These are phyloP conservation scores for Carpinus viminea DNA, from an alignment of 306 rosid species.

Conservation along the genomic window DNA sequence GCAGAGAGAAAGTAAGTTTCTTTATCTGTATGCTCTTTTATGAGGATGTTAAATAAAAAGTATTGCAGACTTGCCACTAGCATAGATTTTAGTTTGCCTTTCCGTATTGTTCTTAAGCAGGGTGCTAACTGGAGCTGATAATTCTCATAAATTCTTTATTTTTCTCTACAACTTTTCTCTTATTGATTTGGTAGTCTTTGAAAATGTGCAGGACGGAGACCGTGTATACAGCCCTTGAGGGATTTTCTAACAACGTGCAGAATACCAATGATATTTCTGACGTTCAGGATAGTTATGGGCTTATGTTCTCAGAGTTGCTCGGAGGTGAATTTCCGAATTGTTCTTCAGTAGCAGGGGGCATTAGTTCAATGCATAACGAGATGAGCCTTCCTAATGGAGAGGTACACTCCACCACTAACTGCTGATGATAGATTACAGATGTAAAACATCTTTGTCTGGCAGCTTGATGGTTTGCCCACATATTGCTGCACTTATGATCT, in stretches of 20 bases:
- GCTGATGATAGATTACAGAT: slow-evolving; percentile 22
- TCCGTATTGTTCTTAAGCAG: slow-evolving; percentile 8
- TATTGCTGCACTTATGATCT: background rate
- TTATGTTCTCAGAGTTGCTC: slow-evolving; percentile 86
- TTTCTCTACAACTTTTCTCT: slow-evolving; percentile 29
- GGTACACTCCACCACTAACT: slow-evolving; percentile 46
- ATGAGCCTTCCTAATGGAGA: slow-evolving; percentile 73
- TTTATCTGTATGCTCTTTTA: slow-evolving; percentile 10
- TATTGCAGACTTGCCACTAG: slow-evolving; percentile 12
- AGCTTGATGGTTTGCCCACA: slow-evolving; percentile 27
- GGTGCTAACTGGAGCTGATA: slow-evolving; percentile 18
- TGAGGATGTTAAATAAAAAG: slow-evolving; percentile 21
- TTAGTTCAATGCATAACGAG: slow-evolving; percentile 66
- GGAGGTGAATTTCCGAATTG: slow-evolving; percentile 79
- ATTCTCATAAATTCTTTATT: slow-evolving; percentile 22
- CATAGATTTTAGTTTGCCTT: slow-evolving; percentile 12
- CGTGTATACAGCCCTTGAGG: slow-evolving; percentile 65
- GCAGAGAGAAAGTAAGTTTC: slow-evolving; percentile 69
- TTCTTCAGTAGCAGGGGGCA: slow-evolving; percentile 68
- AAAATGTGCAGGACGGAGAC: slow-evolving; percentile 67
- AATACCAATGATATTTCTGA: slow-evolving; percentile 67
- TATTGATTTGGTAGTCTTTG: slow-evolving; percentile 32
- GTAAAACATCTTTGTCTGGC: slow-evolving; percentile 11
- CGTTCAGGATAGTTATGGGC: slow-evolving; percentile 91
- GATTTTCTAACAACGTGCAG: slow-evolving; percentile 60